Conservation (phyloP, 1,284 basidiomycete genomes). For the Cronartium ribicola region DNA sequence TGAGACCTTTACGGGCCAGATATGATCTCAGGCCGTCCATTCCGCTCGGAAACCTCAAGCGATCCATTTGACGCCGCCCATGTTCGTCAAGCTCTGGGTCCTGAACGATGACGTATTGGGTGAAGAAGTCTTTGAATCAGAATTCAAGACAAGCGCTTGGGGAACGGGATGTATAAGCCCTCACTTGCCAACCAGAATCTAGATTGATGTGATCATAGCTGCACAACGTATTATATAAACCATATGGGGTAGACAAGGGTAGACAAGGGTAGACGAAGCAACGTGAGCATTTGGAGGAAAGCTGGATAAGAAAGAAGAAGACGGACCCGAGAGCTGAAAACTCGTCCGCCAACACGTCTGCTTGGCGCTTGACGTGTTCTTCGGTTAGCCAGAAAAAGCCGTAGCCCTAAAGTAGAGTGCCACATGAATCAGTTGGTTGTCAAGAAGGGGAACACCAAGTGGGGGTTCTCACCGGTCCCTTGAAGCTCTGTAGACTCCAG, state of each 20-base stretch:
- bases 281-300: neutral
- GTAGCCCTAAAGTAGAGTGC: constrained; percentile 16
- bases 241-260: neutral
- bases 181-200: constrained; percentile 42
- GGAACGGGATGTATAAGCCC: neutral
- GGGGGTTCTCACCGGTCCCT: constrained; percentile 6
- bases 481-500: constrained; percentile 39
- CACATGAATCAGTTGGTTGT: neutral
- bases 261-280: neutral
- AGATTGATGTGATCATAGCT: constrained; percentile 41
- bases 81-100: constrained; percentile 30
- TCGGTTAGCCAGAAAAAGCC: constrained; percentile 36
- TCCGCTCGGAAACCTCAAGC: constrained; percentile 15
- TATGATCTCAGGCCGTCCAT: constrained; percentile 9
- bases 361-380: constrained; percentile 23
- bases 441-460: neutral
- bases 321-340: constrained; percentile 27
- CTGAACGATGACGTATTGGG: neutral
- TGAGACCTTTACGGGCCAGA: constrained; percentile 17
- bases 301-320: neutral
- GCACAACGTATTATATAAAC: neutral
- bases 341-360: constrained; percentile 24
- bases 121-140: no score
- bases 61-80: constrained; percentile 19
- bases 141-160: neutral